These are phyloP conservation scores for Schoenoplectus triqueter DNA, from an alignment of 202 grass and related monocot species.

Conservation along the genomic window DNA sequence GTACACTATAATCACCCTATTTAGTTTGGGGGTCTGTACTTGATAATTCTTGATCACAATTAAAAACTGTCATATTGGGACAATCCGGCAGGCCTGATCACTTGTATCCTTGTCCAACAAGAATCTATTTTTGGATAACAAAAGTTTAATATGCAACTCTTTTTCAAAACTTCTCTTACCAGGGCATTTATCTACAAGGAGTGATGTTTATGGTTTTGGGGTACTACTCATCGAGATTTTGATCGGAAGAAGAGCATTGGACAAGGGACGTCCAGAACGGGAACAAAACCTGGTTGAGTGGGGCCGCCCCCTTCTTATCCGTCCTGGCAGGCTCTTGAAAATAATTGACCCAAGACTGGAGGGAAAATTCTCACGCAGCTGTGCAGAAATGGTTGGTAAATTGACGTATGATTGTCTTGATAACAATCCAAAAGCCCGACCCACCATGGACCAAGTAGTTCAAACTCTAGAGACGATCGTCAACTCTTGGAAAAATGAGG, in stretches of 20 bases:
- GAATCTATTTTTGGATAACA: slow-evolving; percentile 4
- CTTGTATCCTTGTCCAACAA: neutral
- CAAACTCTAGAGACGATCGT: slow-evolving; percentile 55
- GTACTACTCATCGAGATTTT: slow-evolving; percentile 86
- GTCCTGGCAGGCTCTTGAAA: slow-evolving; percentile 56
- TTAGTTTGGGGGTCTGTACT: neutral
- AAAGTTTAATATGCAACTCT: neutral
- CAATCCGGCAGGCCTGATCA: slow-evolving; percentile 3
- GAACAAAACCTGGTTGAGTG: slow-evolving; percentile 73
- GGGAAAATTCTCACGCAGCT: slow-evolving; percentile 25
- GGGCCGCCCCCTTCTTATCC: slow-evolving; percentile 73
- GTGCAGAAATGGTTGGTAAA: slow-evolving; percentile 53
- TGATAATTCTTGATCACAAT: neutral
- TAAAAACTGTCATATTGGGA: slow-evolving; percentile 6
- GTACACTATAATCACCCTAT: neutral
- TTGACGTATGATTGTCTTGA: slow-evolving; percentile 78
- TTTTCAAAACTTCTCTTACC: slow-evolving; percentile 25
- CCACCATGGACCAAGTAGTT: slow-evolving; percentile 59
- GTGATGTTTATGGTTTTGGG: slow-evolving; percentile 88
- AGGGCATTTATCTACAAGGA: slow-evolving; percentile 81
- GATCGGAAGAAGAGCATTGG: slow-evolving; percentile 61
- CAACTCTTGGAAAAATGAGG: slow-evolving; percentile 16
- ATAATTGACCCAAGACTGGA: slow-evolving; percentile 67
- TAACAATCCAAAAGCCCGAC: slow-evolving; percentile 71
- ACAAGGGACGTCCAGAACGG: slow-evolving; percentile 46